Conservation (phyloP, 2,329 filamentous ascomycete genomes). For the Epichloe hybrida region DNA sequence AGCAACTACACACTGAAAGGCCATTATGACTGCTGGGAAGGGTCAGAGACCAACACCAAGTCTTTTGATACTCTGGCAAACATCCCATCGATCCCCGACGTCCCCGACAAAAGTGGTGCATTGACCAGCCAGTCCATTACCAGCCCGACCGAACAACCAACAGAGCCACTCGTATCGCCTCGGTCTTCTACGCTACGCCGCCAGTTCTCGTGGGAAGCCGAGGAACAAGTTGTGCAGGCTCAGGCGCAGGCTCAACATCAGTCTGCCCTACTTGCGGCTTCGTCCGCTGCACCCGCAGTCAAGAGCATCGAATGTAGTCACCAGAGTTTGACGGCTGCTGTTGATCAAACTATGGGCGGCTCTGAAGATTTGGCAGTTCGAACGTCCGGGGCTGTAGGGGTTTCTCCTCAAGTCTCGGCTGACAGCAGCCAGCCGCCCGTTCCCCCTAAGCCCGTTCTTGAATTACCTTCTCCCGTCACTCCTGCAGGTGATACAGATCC, state of each 20-base stretch:
- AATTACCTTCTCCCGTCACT: conserved; percentile 32
- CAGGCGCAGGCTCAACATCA: neutral
- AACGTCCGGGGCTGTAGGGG: neutral
- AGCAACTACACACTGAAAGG: conserved; percentile 52
- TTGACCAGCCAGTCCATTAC: neutral
- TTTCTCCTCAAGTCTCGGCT: neutral
- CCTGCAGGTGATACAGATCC: conserved; percentile 18
- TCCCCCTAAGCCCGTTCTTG: conserved; percentile 13
- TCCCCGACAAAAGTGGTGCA: neutral
- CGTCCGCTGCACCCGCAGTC: neutral
- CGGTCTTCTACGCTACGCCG: conserved; percentile 11
- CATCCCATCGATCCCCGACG: neutral
- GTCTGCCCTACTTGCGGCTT: neutral
- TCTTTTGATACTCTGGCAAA: neutral
- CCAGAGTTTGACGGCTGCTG: neutral
- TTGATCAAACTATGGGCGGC: neutral
- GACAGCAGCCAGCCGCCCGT: neutral
- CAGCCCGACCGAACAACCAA: neutral
- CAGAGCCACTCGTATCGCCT: conserved; percentile 1
- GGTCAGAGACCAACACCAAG: conserved; percentile 16
- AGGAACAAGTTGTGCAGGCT: conserved; percentile 17
- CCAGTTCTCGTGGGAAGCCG: conserved; percentile 26
- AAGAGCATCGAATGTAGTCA: neutral
- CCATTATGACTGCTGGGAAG: conserved; percentile 54
- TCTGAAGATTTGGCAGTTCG: neutral